A percentile compares a stretch with the other conserved stretches of the same genome.
These are phyloP conservation scores for Cercophora scortea DNA, from an alignment of 495 filamentous ascomycete species.

Conservation along the genomic window DNA sequence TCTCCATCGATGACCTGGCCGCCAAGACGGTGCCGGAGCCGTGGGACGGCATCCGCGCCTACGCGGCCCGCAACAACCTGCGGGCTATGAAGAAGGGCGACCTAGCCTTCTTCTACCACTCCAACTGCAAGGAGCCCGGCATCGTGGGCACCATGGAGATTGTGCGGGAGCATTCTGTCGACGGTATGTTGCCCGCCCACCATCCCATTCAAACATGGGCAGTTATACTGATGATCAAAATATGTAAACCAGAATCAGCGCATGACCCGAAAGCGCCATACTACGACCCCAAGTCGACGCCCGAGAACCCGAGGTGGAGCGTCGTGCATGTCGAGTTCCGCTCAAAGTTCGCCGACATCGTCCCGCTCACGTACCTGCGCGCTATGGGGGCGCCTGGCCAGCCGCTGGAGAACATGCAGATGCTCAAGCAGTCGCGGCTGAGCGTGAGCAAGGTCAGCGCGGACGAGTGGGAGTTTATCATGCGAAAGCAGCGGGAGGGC, in stretches of 20 bases:
- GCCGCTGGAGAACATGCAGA: slow-evolving; percentile 71
- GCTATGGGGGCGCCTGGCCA: slow-evolving; percentile 48
- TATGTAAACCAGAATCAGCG: slow-evolving; percentile 55
- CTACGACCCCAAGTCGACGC: slow-evolving; percentile 66
- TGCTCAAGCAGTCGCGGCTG: slow-evolving; percentile 68
- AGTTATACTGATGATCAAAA: background rate
- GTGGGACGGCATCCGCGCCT: slow-evolving; percentile 66
- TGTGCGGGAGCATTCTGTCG: slow-evolving; percentile 69
- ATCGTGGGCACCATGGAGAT: slow-evolving; percentile 94
- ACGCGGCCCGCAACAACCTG: slow-evolving; percentile 74
- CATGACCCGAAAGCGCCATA: slow-evolving; percentile 73
- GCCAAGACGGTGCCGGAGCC: slow-evolving; percentile 64
- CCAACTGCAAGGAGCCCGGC: slow-evolving; percentile 84
- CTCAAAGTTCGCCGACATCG: slow-evolving; percentile 64
- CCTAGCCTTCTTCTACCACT: slow-evolving; percentile 94
- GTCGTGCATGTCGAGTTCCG: slow-evolving; percentile 82
- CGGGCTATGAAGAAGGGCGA: slow-evolving; percentile 86
- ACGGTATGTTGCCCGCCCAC: slow-evolving; percentile 46
- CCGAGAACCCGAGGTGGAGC: slow-evolving; percentile 81
- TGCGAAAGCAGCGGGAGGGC: slow-evolving; percentile 12
- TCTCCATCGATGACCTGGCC: slow-evolving; percentile 87
- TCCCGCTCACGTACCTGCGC: slow-evolving; percentile 70
- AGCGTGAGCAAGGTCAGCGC: slow-evolving; percentile 74
- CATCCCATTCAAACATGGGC: too few species aligned
- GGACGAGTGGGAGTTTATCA: slow-evolving; percentile 75